Evolutionary conservation across 768 basidiomycete genomes (phyloP).

Genomic region (Suillus americanus): DNA sequence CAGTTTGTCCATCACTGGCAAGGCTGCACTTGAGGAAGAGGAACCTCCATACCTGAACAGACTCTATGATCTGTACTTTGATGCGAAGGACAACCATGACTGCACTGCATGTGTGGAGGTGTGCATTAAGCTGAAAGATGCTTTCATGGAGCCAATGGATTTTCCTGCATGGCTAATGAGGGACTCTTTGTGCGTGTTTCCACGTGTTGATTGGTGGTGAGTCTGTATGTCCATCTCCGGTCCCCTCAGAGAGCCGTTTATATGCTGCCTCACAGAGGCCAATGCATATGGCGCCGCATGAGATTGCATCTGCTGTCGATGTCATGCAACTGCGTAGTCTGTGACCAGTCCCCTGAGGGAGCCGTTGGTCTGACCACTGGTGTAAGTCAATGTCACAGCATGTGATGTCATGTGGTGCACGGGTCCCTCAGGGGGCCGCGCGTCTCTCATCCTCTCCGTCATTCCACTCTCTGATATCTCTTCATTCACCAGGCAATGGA

Average conservation of each 20-base stretch:
- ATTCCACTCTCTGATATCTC: too few relatives aligned
- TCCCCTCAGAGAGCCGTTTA: too few relatives aligned
- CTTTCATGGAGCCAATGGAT: accelerated
- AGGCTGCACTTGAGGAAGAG: slow-evolving; percentile 17
- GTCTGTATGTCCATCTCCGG: too few relatives aligned
- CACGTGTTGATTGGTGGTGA: neutral
- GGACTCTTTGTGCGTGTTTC: neutral
- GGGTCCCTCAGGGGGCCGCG: too few relatives aligned
- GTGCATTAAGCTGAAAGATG: neutral
- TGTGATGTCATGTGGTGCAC: too few relatives aligned
- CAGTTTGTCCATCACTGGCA: slow-evolving; percentile 22
- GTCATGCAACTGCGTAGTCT: too few relatives aligned
- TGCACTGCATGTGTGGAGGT: neutral
- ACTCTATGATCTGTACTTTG: neutral
- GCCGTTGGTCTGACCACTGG: too few relatives aligned
- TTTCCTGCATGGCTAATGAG: neutral
- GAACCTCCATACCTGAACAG: slow-evolving; percentile 8
- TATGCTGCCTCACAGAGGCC: too few relatives aligned
- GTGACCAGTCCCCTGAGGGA: too few relatives aligned
- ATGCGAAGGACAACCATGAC: neutral
- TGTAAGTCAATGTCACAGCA: too few relatives aligned
- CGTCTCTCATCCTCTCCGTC: neutral
- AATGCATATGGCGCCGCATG: too few relatives aligned
- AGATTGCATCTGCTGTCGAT: too few relatives aligned
- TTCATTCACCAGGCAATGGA: neutral